Percentiles rank a stretch among this genome's conserved stretches.
These are phyloP conservation scores for Sequoiadendron giganteum DNA, from an alignment of 75 land plant genomes.

Conservation along the genomic window DNA sequence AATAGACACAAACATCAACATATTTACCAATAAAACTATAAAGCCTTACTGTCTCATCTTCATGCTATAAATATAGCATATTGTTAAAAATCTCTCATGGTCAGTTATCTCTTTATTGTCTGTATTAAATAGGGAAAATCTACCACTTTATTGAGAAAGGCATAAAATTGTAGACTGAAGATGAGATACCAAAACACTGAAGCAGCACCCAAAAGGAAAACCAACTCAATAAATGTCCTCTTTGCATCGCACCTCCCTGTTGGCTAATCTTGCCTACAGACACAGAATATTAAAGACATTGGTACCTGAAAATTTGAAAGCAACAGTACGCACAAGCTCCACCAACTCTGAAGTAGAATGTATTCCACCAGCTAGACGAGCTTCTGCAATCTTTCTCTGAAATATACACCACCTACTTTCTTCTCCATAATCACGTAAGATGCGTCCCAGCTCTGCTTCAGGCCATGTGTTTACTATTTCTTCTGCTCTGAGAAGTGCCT, in stretches of 20 bases:
- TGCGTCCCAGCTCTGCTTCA: conserved; percentile 84
- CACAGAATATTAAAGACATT: not conserved
- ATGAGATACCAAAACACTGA: not conserved
- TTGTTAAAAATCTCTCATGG: not conserved
- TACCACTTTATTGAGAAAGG: not conserved
- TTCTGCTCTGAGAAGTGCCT: conserved; percentile 83
- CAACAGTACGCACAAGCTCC: conserved; percentile 43
- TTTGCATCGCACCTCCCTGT: not conserved
- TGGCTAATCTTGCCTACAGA: not conserved
- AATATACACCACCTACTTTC: conserved; percentile 82
- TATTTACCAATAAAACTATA: not conserved
- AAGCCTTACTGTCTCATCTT: not conserved
- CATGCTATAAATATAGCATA: not conserved
- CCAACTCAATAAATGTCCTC: not conserved
- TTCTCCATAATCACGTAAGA: conserved; percentile 94
- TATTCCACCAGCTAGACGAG: conserved; percentile 74
- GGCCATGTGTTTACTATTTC: conserved; percentile 94
- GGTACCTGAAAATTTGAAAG: conserved; percentile 36
- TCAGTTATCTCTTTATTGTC: not conserved
- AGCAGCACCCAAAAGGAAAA: not conserved
- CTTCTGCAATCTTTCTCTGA: conserved; percentile 70
- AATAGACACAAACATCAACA: not conserved
- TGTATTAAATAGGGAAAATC: not conserved
- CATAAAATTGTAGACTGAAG: not conserved
- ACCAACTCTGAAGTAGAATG: conserved; percentile 79